These are phyloP conservation scores for Pythium rhizo-oryzae DNA, from an alignment of 352 stramenopile genomes.

Conservation along the genomic window DNA sequence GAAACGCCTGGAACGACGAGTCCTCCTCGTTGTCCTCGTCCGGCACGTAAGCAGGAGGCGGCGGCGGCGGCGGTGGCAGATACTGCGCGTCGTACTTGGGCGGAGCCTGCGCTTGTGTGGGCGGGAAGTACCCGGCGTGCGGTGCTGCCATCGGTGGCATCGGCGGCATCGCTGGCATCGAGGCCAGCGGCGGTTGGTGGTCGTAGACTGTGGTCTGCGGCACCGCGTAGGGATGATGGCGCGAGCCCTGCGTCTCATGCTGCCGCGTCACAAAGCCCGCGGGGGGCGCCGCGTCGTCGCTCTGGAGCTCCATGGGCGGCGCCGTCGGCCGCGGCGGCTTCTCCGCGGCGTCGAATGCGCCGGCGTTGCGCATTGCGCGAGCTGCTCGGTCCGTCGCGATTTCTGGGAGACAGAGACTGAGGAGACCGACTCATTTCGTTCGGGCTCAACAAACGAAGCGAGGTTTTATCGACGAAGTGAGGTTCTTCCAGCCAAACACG, in stretches of 20 bases:
- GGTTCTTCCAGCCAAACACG: not conserved
- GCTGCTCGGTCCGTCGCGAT: not conserved
- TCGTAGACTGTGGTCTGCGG: not conserved
- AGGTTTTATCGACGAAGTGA: conserved; percentile 2
- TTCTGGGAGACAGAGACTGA: not conserved
- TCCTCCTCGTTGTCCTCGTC: conserved; percentile 6
- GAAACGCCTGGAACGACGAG: conserved; percentile 32
- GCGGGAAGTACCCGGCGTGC: conserved; percentile 13
- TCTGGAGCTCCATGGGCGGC: conserved; percentile 11
- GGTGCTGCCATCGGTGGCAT: conserved; percentile 3
- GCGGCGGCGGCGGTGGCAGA: not conserved
- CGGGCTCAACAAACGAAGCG: too few species aligned
- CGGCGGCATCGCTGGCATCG: conserved; percentile 4
- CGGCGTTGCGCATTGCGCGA: not conserved
- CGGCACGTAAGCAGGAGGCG: not conserved
- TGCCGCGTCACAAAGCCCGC: not conserved
- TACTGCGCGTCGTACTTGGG: conserved; percentile 8
- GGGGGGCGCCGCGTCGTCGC: too few species aligned
- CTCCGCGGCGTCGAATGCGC: conserved; percentile 12
- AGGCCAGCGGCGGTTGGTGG: not conserved
- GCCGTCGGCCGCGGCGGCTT: conserved; percentile 16
- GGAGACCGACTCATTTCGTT: not conserved
- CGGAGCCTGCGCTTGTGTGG: not conserved
- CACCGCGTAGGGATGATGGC: conserved; percentile 3
- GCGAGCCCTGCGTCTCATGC: not conserved